Base-by-base conservation (phyloP, 441 rosid genomes). In the Croton setiger region DNA sequence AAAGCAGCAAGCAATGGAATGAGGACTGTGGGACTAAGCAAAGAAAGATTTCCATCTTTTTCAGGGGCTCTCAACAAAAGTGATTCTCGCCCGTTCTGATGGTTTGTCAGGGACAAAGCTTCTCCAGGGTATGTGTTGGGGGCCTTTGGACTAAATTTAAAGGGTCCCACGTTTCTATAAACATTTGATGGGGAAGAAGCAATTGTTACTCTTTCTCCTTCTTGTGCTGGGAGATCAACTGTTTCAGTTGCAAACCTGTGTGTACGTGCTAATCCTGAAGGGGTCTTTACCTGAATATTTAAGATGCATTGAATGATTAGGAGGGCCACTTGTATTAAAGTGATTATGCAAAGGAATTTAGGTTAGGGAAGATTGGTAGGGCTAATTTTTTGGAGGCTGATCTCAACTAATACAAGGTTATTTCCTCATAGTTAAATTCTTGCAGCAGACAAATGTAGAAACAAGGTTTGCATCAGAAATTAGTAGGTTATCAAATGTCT, bases 161-260 rank as follows among this genome's bases (percentile, higher is more conserved):
- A 82, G 39, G 96, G 99, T 17, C 98, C 99, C 13, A 88, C 83
- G 71, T 82, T 88, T 79, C 93, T 86, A 66, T 82, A 90, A 69
- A 83, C 81, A 80, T 81, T 79, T 51, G 88, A 80, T 73, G 99
- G 98, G 67, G 94, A 89, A 54, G 91, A 92, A 73, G 88, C 82
- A 83, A 92, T 76, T 52, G 99, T 92, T 69, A 90, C 97, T 75
- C 98, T 87, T 81, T 94, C 96, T 74, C 97, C 93, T 76, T 86
- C 90, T 79, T 88, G 96, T 20, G 98, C 96, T 57, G 98, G 98
- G 63, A 92, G 96, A 48, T 89, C 92, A 63, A 85, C 94, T 27
- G 94, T 90, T 82, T 86, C 93, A 58, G 96, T 92, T 67, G 98
- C 97, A 86, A 94, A 92, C 68, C 87, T 81, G 77, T 94, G 94